A percentile compares a stretch with the other conserved stretches of the same genome.
phyloP scores from a whole-genome alignment of 805 yeast species.

The Torulaspora delbrueckii region DNA sequence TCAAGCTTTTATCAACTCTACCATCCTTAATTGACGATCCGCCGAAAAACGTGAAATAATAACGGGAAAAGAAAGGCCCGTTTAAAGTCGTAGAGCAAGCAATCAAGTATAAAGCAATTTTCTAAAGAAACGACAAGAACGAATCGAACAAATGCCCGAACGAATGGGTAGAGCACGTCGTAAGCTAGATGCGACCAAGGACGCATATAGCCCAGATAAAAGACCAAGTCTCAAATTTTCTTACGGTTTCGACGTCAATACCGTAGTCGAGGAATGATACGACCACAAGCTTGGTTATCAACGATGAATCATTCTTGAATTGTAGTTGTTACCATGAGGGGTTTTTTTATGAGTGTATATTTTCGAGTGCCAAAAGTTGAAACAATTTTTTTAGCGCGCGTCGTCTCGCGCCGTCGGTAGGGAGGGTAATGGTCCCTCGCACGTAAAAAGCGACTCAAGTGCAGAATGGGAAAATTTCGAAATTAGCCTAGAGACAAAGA shows the following conservation, averaged over 20 bases:
- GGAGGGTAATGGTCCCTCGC: background rate
- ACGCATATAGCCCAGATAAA: no score
- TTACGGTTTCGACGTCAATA: no score
- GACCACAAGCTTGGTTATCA: no score
- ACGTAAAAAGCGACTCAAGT: background rate
- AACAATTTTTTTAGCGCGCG: background rate
- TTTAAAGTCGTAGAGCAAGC: background rate
- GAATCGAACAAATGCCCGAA: background rate
- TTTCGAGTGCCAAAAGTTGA: no score
- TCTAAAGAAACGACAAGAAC: background rate
- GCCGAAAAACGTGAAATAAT: background rate
- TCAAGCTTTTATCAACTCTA: background rate
- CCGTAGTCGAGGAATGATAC: no score
- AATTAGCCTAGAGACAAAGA: background rate
- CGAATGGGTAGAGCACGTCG: background rate
- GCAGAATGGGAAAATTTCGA: background rate
- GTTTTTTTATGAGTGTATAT: no score
- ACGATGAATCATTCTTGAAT: no score
- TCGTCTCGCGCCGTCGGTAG: background rate
- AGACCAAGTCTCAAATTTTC: no score
- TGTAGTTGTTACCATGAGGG: no score
- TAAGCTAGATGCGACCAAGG: no score
- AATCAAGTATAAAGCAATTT: background rate
- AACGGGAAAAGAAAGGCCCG: background rate
- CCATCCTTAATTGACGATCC: background rate